phyloP scores from a whole-genome alignment of 2,329 filamentous ascomycete species.

The Claviceps fusiformis region DNA sequence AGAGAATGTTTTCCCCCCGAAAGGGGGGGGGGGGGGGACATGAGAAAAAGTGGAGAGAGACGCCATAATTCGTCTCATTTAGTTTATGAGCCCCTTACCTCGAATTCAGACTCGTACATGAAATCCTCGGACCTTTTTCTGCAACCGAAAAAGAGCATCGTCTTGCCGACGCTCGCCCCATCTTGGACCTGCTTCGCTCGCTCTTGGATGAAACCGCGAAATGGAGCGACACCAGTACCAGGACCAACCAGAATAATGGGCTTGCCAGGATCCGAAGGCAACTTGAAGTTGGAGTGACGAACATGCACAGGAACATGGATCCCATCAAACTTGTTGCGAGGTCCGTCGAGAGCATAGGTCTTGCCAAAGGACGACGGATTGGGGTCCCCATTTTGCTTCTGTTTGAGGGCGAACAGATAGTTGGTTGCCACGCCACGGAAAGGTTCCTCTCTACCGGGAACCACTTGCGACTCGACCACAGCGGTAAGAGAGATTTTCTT shows the following conservation, averaged over 20 bases:
- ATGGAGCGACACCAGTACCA: slow-evolving; percentile 90
- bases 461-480: slow-evolving; percentile 71
- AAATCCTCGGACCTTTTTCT: slow-evolving; percentile 81
- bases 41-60: not conserved
- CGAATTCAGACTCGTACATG: slow-evolving; percentile 82
- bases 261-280: slow-evolving; percentile 87
- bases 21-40: not conserved
- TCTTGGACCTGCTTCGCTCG: slow-evolving; percentile 68
- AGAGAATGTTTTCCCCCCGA: no score
- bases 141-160: slow-evolving; percentile 91
- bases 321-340: slow-evolving; percentile 93
- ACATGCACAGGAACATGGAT: slow-evolving; percentile 92
- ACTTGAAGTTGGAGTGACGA: slow-evolving; percentile 97
- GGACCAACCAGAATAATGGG: slow-evolving; percentile 94
- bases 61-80: not conserved
- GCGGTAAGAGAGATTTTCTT: slow-evolving; percentile 92
- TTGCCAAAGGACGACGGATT: slow-evolving; percentile 70
- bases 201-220: slow-evolving; percentile 91
- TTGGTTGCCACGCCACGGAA: slow-evolving; percentile 96
- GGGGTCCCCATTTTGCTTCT: slow-evolving; percentile 87
- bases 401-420: slow-evolving; percentile 85
- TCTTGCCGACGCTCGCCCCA: slow-evolving; percentile 73
- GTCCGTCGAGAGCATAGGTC: slow-evolving; percentile 75
- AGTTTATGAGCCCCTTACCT: slow-evolving; percentile 50
- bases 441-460: slow-evolving; percentile 63